These are phyloP conservation scores for Camelina neglecta DNA, from an alignment of 345 rosid genomes.

Conservation along the genomic window DNA sequence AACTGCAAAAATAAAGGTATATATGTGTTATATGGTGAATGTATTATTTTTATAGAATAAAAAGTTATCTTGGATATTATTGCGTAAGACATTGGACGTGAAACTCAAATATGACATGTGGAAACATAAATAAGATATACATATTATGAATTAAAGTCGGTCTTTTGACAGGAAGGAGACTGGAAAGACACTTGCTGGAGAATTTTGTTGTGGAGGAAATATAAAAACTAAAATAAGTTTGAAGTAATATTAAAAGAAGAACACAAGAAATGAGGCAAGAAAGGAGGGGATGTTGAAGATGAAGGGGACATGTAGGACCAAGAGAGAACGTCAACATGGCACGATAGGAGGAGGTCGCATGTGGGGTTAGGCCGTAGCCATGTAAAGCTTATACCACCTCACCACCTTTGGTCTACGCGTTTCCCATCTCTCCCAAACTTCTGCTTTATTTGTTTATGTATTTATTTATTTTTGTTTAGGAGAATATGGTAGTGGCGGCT, in stretches of 20 bases:
- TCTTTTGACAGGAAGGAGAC: constrained; percentile 37
- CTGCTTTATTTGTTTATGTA: not conserved
- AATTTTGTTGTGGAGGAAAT: constrained; percentile 35
- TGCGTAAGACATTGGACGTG: not conserved
- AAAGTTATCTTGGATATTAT: not conserved
- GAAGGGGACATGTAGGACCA: constrained; percentile 59
- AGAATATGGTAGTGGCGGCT: not conserved
- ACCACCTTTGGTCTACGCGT: constrained; percentile 32
- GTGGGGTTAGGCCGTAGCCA: constrained; percentile 80
- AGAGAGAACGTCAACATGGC: constrained; percentile 56
- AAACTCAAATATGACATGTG: constrained; percentile 28
- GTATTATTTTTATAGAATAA: not conserved
- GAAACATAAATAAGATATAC: not conserved
- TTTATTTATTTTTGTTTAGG: not conserved
- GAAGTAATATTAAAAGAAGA: not conserved
- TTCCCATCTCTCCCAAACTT: constrained; percentile 12
- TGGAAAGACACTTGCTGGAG: constrained; percentile 47
- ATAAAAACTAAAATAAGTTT: constrained; percentile 11
- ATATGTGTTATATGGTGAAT: not conserved
- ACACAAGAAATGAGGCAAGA: constrained; percentile 41
- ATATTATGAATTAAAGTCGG: not conserved
- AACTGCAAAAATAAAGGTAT: not conserved
- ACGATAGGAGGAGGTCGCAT: constrained; percentile 57
- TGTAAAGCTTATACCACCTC: constrained; percentile 50
- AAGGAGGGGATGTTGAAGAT: constrained; percentile 28